Percentiles rank a stretch among this genome's conserved stretches.
phyloP scores from a whole-genome alignment of 345 rosid genomes.

The Euphorbia peplus region DNA sequence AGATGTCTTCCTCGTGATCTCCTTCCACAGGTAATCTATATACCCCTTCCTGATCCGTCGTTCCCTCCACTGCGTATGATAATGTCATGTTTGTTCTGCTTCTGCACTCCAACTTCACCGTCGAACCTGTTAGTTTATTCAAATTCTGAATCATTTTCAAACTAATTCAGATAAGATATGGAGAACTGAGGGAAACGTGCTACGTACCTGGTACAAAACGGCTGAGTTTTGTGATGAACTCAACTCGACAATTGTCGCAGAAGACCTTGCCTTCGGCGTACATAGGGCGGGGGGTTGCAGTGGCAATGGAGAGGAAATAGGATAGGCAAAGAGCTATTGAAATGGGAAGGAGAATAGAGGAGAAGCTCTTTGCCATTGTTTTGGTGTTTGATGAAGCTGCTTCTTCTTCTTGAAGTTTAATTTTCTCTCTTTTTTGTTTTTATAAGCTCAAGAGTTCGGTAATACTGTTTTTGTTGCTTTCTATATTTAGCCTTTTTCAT shows the following conservation, averaged over 20 bases:
- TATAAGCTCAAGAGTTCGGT: too few species aligned
- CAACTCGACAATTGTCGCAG: background rate
- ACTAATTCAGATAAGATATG: background rate
- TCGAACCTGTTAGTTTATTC: background rate
- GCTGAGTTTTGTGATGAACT: background rate
- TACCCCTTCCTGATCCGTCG: background rate
- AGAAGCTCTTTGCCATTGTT: background rate
- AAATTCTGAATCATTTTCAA: background rate
- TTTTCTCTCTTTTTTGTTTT: background rate
- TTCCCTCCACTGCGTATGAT: background rate
- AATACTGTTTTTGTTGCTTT: too few species aligned
- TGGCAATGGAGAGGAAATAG: background rate
- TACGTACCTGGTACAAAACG: background rate
- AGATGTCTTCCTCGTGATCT: background rate
- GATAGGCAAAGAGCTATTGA: background rate
- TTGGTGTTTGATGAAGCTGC: background rate
- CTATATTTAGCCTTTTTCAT: too few species aligned
- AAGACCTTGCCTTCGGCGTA: background rate
- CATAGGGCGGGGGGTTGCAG: background rate
- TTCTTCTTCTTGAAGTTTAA: background rate
- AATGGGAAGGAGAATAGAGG: background rate
- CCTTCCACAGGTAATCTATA: background rate
- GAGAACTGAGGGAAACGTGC: background rate
- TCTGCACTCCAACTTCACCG: conserved; percentile 2
- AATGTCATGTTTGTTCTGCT: background rate